phyloP scores from a whole-genome alignment of 2,329 filamentous ascomycete genomes.

The Sporothrix phasma region DNA sequence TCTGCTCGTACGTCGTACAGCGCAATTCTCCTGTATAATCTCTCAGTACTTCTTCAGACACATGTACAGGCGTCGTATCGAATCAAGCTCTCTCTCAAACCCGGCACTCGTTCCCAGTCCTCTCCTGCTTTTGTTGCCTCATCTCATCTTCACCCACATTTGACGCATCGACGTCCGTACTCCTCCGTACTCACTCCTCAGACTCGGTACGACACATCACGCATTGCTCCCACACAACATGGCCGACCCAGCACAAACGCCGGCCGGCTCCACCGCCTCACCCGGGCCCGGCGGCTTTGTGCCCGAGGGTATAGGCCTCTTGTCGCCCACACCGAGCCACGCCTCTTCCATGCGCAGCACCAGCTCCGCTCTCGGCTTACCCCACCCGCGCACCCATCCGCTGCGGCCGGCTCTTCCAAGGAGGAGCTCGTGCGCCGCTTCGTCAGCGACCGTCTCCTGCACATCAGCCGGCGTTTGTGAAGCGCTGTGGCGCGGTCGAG shows the following conservation, averaged over 20 bases:
- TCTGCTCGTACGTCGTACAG: no score
- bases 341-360: not conserved
- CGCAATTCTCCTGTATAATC: no score
- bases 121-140: not conserved
- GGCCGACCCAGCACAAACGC: not conserved
- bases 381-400: constrained; percentile 44
- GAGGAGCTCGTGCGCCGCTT: constrained; percentile 51
- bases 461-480: constrained; percentile 50
- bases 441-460: constrained; percentile 42
- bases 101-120: no score
- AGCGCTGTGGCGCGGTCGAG: constrained; percentile 42
- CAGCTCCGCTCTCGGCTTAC: constrained; percentile 38
- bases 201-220: not conserved
- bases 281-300: constrained; percentile 42
- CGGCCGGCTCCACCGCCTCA: not conserved
- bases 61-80: not conserved
- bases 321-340: constrained; percentile 41
- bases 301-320: constrained; percentile 30
- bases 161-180: not conserved
- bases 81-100: not conserved
- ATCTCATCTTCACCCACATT: not conserved
- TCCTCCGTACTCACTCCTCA: not conserved
- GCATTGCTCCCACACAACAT: no score
- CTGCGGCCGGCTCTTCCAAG: constrained; percentile 48
- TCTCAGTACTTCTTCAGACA: no score